Conservation (phyloP, 2,329 filamentous ascomycete genomes). For the Hirsutella thompsonii region DNA sequence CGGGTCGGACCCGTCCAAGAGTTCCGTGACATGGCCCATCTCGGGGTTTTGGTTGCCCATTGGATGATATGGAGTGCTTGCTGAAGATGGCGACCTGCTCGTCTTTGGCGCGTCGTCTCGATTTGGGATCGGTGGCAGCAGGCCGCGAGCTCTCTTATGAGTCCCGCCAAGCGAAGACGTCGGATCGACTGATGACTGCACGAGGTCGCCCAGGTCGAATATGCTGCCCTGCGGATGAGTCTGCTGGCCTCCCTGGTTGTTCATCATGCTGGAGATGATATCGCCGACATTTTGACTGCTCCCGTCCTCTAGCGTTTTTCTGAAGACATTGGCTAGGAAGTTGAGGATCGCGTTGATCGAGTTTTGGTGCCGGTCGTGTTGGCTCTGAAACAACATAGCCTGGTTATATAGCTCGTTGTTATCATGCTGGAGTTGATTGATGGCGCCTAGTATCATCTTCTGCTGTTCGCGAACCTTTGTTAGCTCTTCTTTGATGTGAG, state of each 20-base stretch:
- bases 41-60: slow-evolving; percentile 23
- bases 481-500: slow-evolving; percentile 67
- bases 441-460: slow-evolving; percentile 69
- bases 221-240: slow-evolving; percentile 39
- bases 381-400: slow-evolving; percentile 75
- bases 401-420: slow-evolving; percentile 83
- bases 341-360: slow-evolving; percentile 98
- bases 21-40: slow-evolving; percentile 46
- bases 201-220: slow-evolving; percentile 47
- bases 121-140: slow-evolving; percentile 40
- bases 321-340: slow-evolving; percentile 92
- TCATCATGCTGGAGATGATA: slow-evolving; percentile 67
- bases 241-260: slow-evolving; percentile 33
- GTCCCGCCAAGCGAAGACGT: slow-evolving; percentile 24
- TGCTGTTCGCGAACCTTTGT: slow-evolving; percentile 77
- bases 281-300: slow-evolving; percentile 67
- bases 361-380: slow-evolving; percentile 94
- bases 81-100: slow-evolving; percentile 16
- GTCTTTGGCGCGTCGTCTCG: slow-evolving; percentile 14
- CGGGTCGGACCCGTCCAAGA: slow-evolving; percentile 39
- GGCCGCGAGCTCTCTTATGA: slow-evolving; percentile 37
- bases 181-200: slow-evolving; percentile 31
- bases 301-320: slow-evolving; percentile 77
- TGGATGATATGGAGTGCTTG: slow-evolving; percentile 14
- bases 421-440: slow-evolving; percentile 68